A percentile compares a stretch with the other conserved stretches of the same genome.
Conservation (phyloP, 2,329 filamentous ascomycete genomes). For the Colletotrichum gloeosporioides region DNA sequence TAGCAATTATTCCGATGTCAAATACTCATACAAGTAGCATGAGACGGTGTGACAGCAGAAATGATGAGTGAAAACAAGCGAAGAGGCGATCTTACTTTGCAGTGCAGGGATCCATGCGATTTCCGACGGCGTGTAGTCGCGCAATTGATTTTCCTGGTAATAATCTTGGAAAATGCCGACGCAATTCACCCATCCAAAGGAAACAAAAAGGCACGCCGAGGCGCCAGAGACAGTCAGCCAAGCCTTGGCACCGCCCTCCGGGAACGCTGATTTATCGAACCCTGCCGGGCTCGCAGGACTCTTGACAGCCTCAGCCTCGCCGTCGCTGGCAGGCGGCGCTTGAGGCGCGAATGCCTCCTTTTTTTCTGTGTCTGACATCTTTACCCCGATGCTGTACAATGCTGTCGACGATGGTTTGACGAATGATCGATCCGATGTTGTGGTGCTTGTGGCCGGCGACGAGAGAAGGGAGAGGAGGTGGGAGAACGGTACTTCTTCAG, state of each 20-base stretch:
- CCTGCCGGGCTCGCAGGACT: background rate
- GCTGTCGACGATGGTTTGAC: background rate
- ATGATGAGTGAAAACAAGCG: fast-evolving
- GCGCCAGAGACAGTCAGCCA: slow-evolving; percentile 6
- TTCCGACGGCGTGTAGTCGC: slow-evolving; percentile 53
- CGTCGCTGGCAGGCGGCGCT: background rate
- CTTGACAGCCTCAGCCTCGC: background rate
- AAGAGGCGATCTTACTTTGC: background rate
- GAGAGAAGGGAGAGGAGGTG: background rate
- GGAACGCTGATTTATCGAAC: background rate
- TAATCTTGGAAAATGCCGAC: slow-evolving; percentile 64
- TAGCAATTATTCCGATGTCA: background rate
- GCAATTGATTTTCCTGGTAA: slow-evolving; percentile 55
- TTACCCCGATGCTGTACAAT: background rate
- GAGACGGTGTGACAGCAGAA: background rate
- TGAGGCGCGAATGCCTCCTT: background rate
- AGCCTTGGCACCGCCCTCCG: slow-evolving; percentile 2
- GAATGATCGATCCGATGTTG: background rate
- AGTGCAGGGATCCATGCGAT: slow-evolving; percentile 58
- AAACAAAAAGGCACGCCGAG: background rate
- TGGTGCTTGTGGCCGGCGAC: background rate
- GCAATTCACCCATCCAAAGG: slow-evolving; percentile 24
- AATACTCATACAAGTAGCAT: background rate
- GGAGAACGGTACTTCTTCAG: background rate
- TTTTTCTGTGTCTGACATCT: background rate